A percentile compares a stretch with the other conserved stretches of the same genome.
These are phyloP conservation scores for Tinospora cordifolia DNA, from an alignment of 164 flowering plant species.

Conservation along the genomic window DNA sequence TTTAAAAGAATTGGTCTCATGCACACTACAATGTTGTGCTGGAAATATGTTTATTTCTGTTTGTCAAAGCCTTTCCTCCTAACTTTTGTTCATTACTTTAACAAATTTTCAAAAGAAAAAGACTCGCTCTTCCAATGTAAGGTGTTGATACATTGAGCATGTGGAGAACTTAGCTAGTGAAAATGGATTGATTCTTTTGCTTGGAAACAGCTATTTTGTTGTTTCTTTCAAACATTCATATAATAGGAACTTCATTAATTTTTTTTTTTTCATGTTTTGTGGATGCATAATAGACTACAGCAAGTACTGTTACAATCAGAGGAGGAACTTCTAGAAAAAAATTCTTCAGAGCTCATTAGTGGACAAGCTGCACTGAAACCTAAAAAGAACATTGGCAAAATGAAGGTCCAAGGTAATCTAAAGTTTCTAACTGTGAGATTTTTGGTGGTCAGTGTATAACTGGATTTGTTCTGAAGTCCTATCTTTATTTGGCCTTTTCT, in stretches of 20 bases:
- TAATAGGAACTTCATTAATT: too few relatives aligned
- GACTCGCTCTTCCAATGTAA: background rate
- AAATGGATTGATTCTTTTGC: background rate
- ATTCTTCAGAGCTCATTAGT: conserved; percentile 44
- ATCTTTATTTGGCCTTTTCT: conserved; percentile 6
- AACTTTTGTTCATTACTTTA: too few relatives aligned
- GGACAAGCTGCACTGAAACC: conserved; percentile 68
- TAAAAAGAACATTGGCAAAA: conserved; percentile 72
- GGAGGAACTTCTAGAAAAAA: conserved; percentile 66
- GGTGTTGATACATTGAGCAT: background rate
- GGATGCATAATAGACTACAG: conserved; percentile 49
- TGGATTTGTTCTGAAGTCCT: background rate
- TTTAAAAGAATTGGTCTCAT: background rate
- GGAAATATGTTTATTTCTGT: too few relatives aligned
- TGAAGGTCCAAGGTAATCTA: conserved; percentile 83
- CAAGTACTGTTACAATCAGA: conserved; percentile 69
- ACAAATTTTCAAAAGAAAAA: too few relatives aligned
- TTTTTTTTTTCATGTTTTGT: conserved; percentile 6
- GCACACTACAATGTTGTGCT: too few relatives aligned
- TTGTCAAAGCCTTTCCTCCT: too few relatives aligned
- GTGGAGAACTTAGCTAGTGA: too few relatives aligned
- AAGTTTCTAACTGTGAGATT: background rate
- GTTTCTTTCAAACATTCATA: background rate
- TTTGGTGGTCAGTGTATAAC: conserved; percentile 1
- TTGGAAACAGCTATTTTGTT: background rate